Evolutionary conservation across 176 grass and related monocot species (phyloP).

Genomic region (Musa itinerans): DNA sequence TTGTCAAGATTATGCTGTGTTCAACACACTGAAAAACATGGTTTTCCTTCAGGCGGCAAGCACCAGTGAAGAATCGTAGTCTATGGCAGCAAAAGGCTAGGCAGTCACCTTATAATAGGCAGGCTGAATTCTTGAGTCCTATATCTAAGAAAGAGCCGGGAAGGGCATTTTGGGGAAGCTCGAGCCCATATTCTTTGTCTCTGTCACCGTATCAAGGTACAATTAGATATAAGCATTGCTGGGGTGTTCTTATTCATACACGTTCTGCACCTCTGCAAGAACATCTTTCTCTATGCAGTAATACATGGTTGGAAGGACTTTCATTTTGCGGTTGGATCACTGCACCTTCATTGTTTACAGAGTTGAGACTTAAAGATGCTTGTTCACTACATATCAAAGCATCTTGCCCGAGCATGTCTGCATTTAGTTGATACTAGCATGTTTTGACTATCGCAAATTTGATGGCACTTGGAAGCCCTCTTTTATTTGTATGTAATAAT

Average conservation of each 20-base stretch:
- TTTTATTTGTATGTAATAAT: neutral
- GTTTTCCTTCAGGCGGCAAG: neutral
- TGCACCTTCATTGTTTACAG: neutral
- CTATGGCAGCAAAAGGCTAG: neutral
- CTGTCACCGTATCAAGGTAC: neutral
- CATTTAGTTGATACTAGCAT: neutral
- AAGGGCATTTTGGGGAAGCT: neutral
- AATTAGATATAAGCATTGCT: neutral
- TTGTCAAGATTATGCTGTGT: neutral
- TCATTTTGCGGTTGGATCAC: neutral
- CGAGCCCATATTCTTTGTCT: neutral
- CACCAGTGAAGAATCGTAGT: neutral
- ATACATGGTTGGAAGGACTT: neutral
- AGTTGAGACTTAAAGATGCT: neutral
- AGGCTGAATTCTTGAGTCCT: constrained; percentile 2
- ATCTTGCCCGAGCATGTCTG: neutral
- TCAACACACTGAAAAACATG: neutral
- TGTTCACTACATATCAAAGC: neutral
- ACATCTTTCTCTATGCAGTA: no score
- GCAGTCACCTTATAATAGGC: neutral
- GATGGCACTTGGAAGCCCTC: neutral
- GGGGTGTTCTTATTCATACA: neutral
- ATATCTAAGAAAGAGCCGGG: neutral
- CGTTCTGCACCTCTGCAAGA: neutral
- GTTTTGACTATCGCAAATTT: neutral